Base-by-base conservation (phyloP, 2,329 filamentous ascomycete species). In the Coniella vitis region DNA sequence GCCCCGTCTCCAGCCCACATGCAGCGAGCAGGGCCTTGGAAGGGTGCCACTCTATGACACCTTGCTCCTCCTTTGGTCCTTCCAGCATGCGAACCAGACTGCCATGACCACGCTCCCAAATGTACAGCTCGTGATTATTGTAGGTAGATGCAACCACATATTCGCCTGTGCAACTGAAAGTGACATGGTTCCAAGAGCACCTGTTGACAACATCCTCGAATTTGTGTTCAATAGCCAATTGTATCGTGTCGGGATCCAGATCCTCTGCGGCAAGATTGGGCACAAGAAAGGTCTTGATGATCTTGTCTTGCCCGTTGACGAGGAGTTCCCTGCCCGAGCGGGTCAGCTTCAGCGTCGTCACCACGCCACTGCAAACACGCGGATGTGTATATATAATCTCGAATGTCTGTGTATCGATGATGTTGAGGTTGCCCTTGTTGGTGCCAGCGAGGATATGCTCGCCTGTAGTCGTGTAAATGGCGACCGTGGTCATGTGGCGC, bases 61-160 rank as follows among this genome's bases (percentile, higher is more conserved):
- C 91, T 54, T 97, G 82, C 67, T 98, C 94, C 68, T 98, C 93
- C 61, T 94, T 94, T 1, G 91, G 90, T 0, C 93, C 91, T 65
- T 98, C 94, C 35, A 98, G 76, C 72, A 98, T 98, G 66, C 95
- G 94, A 46, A 96, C 90, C 49, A 98, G 71, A 66, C 89, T 95
- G 44, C 93, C 93, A 60, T 94, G 89, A 48, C 85, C 86, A 47
- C 93, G 83, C 69, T 98, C 93, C 93, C 91, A 97, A 22, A 97
- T 90, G 67, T 97, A 97, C 55, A 98, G 87, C 67, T 98, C 91
- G 60, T 96, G 90, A 61, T 98, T 98, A 75, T 97, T 97, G 66
- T 90, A 95, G 2, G 93, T 97, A 21, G 90, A 95, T 0, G 94
- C 93, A 20, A 90, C 90, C 36, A 98, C 90, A 63, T 97, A 97